These are phyloP conservation scores for Aspergillus fischeri DNA, from an alignment of 2,329 filamentous ascomycete genomes.

Conservation along the genomic window DNA sequence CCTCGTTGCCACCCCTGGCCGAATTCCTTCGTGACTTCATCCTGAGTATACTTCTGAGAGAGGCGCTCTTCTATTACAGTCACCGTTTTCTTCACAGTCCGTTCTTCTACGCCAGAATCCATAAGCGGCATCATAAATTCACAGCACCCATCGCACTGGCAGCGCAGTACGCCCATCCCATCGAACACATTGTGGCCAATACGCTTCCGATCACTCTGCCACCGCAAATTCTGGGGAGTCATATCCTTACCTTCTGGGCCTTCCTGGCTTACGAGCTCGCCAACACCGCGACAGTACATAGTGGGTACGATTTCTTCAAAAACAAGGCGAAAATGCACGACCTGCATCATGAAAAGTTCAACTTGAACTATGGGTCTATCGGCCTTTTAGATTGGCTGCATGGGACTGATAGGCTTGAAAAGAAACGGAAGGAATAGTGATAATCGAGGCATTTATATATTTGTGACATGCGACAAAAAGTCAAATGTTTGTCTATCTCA, in stretches of 20 bases:
- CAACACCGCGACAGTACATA: conserved; percentile 54
- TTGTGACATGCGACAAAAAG: not conserved
- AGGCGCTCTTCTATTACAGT: conserved; percentile 53
- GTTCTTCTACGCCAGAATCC: conserved; percentile 47
- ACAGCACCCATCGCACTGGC: conserved; percentile 53
- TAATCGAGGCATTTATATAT: not conserved
- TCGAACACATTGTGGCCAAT: conserved; percentile 55
- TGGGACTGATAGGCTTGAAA: conserved; percentile 38
- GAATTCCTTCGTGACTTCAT: conserved; percentile 42
- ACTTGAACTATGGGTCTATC: conserved; percentile 51
- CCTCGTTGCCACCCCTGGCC: conserved; percentile 32
- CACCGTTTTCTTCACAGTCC: conserved; percentile 53
- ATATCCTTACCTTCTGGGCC: conserved; percentile 52
- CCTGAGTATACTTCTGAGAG: conserved; percentile 43
- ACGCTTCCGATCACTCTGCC: conserved; percentile 50
- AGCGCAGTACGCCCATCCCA: conserved; percentile 54
- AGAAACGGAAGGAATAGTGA: not conserved
- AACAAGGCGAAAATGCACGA: conserved; percentile 49
- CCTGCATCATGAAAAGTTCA: conserved; percentile 55
- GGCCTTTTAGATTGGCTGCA: conserved; percentile 55
- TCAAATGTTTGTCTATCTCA: not conserved
- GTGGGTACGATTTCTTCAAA: conserved; percentile 54
- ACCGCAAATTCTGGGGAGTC: conserved; percentile 43
- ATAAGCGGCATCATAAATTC: conserved; percentile 56
- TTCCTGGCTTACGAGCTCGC: conserved; percentile 49